phyloP scores from a whole-genome alignment of 1,284 basidiomycete species.

The Puccinia horiana region DNA sequence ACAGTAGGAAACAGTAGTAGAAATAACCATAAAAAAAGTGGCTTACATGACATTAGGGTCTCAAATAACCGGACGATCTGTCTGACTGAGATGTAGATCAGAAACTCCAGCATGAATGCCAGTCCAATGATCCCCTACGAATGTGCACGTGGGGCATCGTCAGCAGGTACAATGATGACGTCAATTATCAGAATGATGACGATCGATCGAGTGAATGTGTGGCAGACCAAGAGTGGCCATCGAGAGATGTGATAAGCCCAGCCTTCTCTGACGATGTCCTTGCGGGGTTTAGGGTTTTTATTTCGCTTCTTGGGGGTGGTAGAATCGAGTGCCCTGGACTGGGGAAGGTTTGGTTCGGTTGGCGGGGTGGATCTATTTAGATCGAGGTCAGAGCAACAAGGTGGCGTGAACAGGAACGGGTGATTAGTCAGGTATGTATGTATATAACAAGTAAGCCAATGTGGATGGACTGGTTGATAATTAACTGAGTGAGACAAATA shows the following conservation, averaged over 20 bases:
- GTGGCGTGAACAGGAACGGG: too few species aligned
- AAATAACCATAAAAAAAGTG: too few species aligned
- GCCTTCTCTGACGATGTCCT: slow-evolving; percentile 65
- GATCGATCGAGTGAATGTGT: too few species aligned
- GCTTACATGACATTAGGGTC: neutral
- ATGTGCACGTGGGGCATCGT: slow-evolving; percentile 1
- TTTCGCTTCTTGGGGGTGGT: neutral
- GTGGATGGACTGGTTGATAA: too few species aligned
- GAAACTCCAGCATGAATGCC: slow-evolving; percentile 82
- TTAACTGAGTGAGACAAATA: too few species aligned
- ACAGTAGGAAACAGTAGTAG: too few species aligned
- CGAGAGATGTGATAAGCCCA: slow-evolving; percentile 77
- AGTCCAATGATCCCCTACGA: slow-evolving; percentile 75
- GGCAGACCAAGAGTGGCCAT: slow-evolving; percentile 78
- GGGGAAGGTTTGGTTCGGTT: neutral
- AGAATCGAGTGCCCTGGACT: neutral
- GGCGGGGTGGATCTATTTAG: too few species aligned
- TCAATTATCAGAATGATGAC: neutral
- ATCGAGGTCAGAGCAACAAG: too few species aligned
- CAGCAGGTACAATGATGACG: neutral
- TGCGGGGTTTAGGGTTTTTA: slow-evolving; percentile 63
- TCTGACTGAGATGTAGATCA: slow-evolving; percentile 76
- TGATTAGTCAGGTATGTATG: too few species aligned
- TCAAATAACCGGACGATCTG: slow-evolving; percentile 68
- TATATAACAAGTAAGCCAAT: too few species aligned